phyloP scores from a whole-genome alignment of 768 basidiomycete genomes.

The Austroboletus eburneus region DNA sequence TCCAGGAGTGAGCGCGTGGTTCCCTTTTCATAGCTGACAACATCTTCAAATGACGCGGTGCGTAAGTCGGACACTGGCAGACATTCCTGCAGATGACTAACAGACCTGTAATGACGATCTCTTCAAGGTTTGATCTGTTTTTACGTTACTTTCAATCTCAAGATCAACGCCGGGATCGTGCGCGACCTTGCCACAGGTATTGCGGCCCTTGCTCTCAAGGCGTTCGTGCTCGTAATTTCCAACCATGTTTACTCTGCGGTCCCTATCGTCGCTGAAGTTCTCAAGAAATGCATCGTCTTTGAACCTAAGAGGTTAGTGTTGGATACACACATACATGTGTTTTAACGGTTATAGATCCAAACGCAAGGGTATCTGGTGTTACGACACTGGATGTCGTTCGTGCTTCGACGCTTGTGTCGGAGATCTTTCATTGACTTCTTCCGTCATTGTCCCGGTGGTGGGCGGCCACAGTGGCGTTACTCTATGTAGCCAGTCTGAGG shows the following conservation, averaged over 20 bases:
- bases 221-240: slow-evolving; percentile 93
- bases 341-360: neutral
- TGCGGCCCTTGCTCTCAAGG: slow-evolving; percentile 80
- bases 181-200: slow-evolving; percentile 89
- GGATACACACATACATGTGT: neutral
- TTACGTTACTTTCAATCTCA: slow-evolving; percentile 5
- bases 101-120: slow-evolving; percentile 71
- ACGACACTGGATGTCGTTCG: slow-evolving; percentile 98
- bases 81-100: slow-evolving; percentile 10
- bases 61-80: slow-evolving; percentile 11
- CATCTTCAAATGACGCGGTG: slow-evolving; percentile 47
- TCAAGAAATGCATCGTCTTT: slow-evolving; percentile 89
- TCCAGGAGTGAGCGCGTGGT: slow-evolving; percentile 63
- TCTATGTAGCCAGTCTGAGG: slow-evolving; percentile 36
- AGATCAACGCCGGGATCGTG: slow-evolving; percentile 99
- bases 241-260: slow-evolving; percentile 99
- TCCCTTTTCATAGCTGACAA: neutral
- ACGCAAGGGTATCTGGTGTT: slow-evolving; percentile 85
- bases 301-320: slow-evolving; percentile 80
- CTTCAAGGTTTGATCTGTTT: slow-evolving; percentile 68
- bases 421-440: slow-evolving; percentile 57
- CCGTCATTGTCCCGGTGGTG: slow-evolving; percentile 81
- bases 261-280: slow-evolving; percentile 91
- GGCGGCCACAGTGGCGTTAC: slow-evolving; percentile 95
- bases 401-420: slow-evolving; percentile 92